Evolutionary conservation across 306 rosid genomes (phyloP), one percentile per base, ranked within the genome.

Genomic region (Dryas alaskensis): DNA sequence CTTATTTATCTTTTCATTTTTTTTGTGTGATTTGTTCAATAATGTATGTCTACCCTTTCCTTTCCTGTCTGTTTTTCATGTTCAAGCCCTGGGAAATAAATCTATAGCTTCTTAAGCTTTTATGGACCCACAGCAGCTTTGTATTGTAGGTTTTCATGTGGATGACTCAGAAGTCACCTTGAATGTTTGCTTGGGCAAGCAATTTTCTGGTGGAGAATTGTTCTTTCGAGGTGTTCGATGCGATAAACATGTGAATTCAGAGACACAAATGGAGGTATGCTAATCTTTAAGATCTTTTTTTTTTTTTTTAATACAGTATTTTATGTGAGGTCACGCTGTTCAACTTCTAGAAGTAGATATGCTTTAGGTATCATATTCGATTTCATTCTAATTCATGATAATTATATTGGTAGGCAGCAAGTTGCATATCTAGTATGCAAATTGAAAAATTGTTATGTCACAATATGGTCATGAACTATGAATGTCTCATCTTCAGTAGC

Each of bases 131-230:
- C 69, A 74, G 49, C 69, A n/a, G 67, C 83, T 64, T 66, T 79
- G 46, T 8, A 25, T 82, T 88, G 81, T 85, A 95, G 99, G 96
- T 66, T 92, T 95, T 80, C 99, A 95, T 72, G 97, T 95, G 61
- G 99, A 92, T 76, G 99, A 95, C 54, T 69, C 99, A 0, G 99
- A 95, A 90, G 96, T 95, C 69, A 88, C 93, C 68, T 82, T 95
- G 90, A 95, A 95, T 71, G 79, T 94, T 81, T 94, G 98, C 86
- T 79, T 94, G 87, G 97, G 98, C 39, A 89, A 79, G 67, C 84
- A 88, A 69, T 92, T 92, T 84, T 67, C 94, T 62, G 99, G 96
- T 42, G 99, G 99, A 57, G 91, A 87, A 68, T 77, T 95, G 80
- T 95, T 87, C 80, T 92, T 92, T 72, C 90, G 99, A 43, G 99